A percentile compares a stretch with the other conserved stretches of the same genome.
These are phyloP conservation scores for Chlamydomonas reinhardtii DNA, from an alignment of 163 green algal genomes.

Conservation along the genomic window DNA sequence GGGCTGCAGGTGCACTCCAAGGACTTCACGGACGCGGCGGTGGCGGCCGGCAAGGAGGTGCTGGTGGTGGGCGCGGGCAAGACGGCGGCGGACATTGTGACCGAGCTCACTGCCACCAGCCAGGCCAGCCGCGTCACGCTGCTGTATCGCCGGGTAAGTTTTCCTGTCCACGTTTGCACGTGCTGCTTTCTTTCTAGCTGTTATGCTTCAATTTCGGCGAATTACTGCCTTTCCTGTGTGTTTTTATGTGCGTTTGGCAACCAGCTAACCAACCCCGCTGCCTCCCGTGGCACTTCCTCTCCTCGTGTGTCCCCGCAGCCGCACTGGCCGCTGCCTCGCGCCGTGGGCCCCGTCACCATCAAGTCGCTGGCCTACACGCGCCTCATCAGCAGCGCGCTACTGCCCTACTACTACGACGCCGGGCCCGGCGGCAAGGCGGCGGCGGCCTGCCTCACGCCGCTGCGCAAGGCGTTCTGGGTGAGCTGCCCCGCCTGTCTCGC, in stretches of 20 bases:
- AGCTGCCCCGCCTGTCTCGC: too few relatives aligned
- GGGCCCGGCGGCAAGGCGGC: neutral
- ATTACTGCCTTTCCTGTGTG: too few relatives aligned
- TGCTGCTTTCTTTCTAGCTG: too few relatives aligned
- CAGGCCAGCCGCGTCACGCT: slow-evolving; percentile 12
- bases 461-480: slow-evolving; percentile 45
- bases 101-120: slow-evolving; percentile 33
- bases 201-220: too few relatives aligned
- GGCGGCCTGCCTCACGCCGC: slow-evolving; percentile 12
- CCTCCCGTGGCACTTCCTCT: too few relatives aligned
- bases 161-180: too few relatives aligned
- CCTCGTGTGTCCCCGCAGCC: too few relatives aligned
- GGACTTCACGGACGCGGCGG: slow-evolving; percentile 33
- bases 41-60: slow-evolving; percentile 38
- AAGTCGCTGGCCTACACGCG: slow-evolving; percentile 26
- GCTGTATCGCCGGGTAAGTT: slow-evolving; percentile 32
- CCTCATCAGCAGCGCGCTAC: slow-evolving; percentile 1
- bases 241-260: too few relatives aligned
- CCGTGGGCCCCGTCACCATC: slow-evolving; percentile 30
- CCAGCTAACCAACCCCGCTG: too few relatives aligned
- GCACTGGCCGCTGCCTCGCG: slow-evolving; percentile 43
- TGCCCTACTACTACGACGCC: slow-evolving; percentile 27
- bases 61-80: slow-evolving; percentile 44
- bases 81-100: slow-evolving; percentile 39
- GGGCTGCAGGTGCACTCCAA: slow-evolving; percentile 39